These are phyloP conservation scores for Parietaria judaica DNA, from an alignment of 306 rosid species.

Conservation along the genomic window DNA sequence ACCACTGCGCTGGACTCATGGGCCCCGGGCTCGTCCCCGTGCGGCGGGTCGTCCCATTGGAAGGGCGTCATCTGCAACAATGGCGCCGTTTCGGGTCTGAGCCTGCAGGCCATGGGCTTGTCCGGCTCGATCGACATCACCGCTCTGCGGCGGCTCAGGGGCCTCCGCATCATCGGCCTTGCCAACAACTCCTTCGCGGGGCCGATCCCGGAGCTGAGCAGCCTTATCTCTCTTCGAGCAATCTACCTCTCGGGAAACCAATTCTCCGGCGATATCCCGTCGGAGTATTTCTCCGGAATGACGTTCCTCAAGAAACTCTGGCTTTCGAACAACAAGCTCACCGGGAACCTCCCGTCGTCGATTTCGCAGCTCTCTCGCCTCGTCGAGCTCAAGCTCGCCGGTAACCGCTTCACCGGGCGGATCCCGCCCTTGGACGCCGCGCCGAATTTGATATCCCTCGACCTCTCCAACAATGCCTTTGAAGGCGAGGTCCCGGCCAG, in stretches of 20 bases:
- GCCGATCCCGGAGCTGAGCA: conserved; percentile 51
- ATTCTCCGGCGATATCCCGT: conserved; percentile 59
- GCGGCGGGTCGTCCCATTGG: conserved; percentile 33
- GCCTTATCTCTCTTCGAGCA: conserved; percentile 40
- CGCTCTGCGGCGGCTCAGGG: conserved; percentile 34
- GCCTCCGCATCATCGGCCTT: conserved; percentile 45
- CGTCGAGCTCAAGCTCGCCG: conserved; percentile 48
- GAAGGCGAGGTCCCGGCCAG: conserved; percentile 58
- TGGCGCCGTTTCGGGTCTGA: conserved; percentile 45
- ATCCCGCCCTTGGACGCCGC: conserved; percentile 29
- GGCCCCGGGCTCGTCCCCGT: conserved; percentile 36
- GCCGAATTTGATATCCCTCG: conserved; percentile 20
- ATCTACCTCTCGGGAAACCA: conserved; percentile 49
- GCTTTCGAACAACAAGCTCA: conserved; percentile 49
- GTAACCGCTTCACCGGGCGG: conserved; percentile 52
- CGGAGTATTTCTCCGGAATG: conserved; percentile 43
- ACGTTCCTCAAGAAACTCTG: conserved; percentile 56
- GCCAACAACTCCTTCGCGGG: conserved; percentile 51
- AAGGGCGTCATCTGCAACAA: conserved; percentile 38
- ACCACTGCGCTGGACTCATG: conserved; percentile 31
- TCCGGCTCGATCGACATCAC: conserved; percentile 34
- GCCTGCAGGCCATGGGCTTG: conserved; percentile 39
- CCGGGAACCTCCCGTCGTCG: conserved; percentile 49
- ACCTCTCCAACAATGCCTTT: conserved; percentile 57
- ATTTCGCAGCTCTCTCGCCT: conserved; percentile 32